Percentiles rank a stretch among this genome's conserved stretches.
phyloP scores from a whole-genome alignment of 1,139 yeast genomes.

The Kluyveromyces marxianus region DNA sequence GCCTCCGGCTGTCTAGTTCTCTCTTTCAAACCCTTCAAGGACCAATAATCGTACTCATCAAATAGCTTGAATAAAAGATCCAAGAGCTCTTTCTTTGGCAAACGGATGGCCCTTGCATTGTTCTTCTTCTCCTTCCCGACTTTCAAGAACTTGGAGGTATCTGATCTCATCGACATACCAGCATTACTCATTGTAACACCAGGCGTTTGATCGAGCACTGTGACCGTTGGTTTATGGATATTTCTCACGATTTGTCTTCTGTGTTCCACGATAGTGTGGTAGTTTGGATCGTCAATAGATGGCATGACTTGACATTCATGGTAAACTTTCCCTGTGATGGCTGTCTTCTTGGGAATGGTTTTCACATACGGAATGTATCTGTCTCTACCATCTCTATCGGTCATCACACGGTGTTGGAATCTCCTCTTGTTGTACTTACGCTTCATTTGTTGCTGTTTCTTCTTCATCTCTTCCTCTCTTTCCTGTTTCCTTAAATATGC shows the following conservation, averaged over 20 bases:
- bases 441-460: slow-evolving; percentile 30
- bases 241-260: slow-evolving; percentile 42
- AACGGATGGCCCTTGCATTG: slow-evolving; percentile 74
- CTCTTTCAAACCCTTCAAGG: slow-evolving; percentile 87
- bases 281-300: slow-evolving; percentile 61
- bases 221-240: slow-evolving; percentile 61
- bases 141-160: slow-evolving; percentile 58
- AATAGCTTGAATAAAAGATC: slow-evolving; percentile 82
- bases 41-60: slow-evolving; percentile 96
- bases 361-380: slow-evolving; percentile 64
- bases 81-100: slow-evolving; percentile 87
- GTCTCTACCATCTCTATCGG: slow-evolving; percentile 38
- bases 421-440: slow-evolving; percentile 27
- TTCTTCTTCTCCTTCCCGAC: slow-evolving; percentile 37
- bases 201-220: slow-evolving; percentile 72
- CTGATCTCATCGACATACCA: slow-evolving; percentile 69
- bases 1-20: slow-evolving; percentile 95
- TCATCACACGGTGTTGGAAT: slow-evolving; percentile 33
- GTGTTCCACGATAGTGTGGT: slow-evolving; percentile 48
- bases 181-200: slow-evolving; percentile 84
- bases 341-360: slow-evolving; percentile 79
- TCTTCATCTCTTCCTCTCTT: slow-evolving; percentile 33
- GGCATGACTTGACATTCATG: slow-evolving; percentile 92
- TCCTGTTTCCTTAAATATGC: slow-evolving; percentile 34
- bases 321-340: slow-evolving; percentile 76